Evolutionary conservation across 2,329 filamentous ascomycete species (phyloP), one percentile per base, ranked within the genome.

Genomic region (Fusarium continuum): DNA sequence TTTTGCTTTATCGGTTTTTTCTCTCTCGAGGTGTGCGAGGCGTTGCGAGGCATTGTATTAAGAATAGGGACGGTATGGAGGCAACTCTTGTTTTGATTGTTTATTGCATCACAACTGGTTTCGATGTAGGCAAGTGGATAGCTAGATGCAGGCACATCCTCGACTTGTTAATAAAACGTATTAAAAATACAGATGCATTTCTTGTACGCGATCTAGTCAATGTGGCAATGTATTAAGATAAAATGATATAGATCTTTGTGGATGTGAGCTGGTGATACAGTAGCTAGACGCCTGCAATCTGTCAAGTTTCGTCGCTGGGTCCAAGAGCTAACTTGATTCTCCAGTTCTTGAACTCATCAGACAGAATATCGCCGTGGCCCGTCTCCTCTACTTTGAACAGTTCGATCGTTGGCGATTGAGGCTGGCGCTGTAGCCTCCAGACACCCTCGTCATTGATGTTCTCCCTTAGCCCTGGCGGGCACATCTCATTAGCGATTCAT

Each of bases 281-380:
- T 5, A 17, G 3, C n/a, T 34, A 20, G 34, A 34, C 13, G 8
- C 17, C 22, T 36, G 16, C 22, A 11, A 26, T 14, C 16, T 28
- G 34, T 64, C 29, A 64, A 17, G 45, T 49, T 46, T 62, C 61
- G 50, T 62, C 22, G 19, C 53, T 59, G 2, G 73, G 73, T 4
- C 70, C 72, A 50, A 83, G 67, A 1, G 76, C 76, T 20, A 86
- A 73, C 71, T 86, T 86, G 64, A 86, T 87, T 45, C 85, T 80
- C 90, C 92, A 96, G 61, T 88, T 84, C 70, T 91, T 83, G 72
- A 97, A 97, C 13, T 91, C 86, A 19, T 88, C 84, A 4, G 90
- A 91, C 34, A 97, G 78, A 43, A 97, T 92, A 20, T 85, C 82
- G 1, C 92, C 92, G 62, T 91, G 87, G 0, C 92, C 92, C 2